A percentile compares a stretch with the other conserved stretches of the same genome.
phyloP scores from a whole-genome alignment of 345 rosid genomes.

The Boechera stricta region DNA sequence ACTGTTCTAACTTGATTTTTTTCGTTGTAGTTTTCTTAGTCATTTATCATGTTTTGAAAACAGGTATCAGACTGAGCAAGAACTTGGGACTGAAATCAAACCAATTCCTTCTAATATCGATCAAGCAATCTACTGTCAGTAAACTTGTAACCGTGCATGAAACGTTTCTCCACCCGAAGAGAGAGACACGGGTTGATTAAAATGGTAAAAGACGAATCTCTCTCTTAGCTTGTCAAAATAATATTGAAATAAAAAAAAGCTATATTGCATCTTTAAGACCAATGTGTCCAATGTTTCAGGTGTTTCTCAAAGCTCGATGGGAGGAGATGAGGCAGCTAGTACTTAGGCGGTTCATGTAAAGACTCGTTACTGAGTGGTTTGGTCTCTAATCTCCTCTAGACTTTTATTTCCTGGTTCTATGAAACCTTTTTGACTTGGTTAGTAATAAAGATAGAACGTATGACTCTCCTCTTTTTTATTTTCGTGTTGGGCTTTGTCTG shows the following conservation, averaged over 20 bases:
- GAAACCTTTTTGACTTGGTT: slow-evolving; percentile 21
- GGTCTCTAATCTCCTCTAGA: slow-evolving; percentile 25
- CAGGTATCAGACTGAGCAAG: slow-evolving; percentile 99
- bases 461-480: not conserved
- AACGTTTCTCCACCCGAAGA: slow-evolving; percentile 21
- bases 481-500: slow-evolving; percentile 28
- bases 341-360: slow-evolving; percentile 34
- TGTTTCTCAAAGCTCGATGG: slow-evolving; percentile 22
- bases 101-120: slow-evolving; percentile 97
- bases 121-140: slow-evolving; percentile 91
- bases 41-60: slow-evolving; percentile 18
- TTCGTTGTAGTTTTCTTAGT: not conserved
- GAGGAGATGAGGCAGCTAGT: slow-evolving; percentile 5
- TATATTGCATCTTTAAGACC: slow-evolving; percentile 5
- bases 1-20: not conserved
- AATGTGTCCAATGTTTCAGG: slow-evolving; percentile 20
- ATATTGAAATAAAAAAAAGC: not conserved
- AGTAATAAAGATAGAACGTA: slow-evolving; percentile 23
- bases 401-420: slow-evolving; percentile 19
- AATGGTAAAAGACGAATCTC: slow-evolving; percentile 31
- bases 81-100: slow-evolving; percentile 98
- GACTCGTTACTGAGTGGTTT: slow-evolving; percentile 38
- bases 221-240: slow-evolving; percentile 23
- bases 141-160: slow-evolving; percentile 37
- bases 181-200: slow-evolving; percentile 21